phyloP scores from a whole-genome alignment of 2,329 filamentous ascomycete species.

The Epichloe coenophiala region DNA sequence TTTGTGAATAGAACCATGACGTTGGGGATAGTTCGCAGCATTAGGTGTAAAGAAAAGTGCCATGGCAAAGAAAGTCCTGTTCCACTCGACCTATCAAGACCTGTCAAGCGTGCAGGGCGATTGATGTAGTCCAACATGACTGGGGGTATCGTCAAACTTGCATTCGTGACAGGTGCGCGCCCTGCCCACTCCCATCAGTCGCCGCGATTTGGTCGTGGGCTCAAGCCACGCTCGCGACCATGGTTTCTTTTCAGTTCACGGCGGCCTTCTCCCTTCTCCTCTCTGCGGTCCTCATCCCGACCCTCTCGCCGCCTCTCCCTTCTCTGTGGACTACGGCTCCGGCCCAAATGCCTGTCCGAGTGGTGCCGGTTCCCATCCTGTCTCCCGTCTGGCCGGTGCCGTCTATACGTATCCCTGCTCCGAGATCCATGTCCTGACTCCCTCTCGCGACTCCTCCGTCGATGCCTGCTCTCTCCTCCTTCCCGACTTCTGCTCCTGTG shows the following conservation, averaged over 20 bases:
- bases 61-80: no score
- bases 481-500: slow-evolving; percentile 22
- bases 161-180: neutral
- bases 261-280: slow-evolving; percentile 10
- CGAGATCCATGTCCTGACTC: slow-evolving; percentile 6
- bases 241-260: slow-evolving; percentile 10
- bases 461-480: slow-evolving; percentile 15
- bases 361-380: slow-evolving; percentile 4
- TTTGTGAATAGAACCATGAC: no score
- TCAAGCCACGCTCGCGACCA: slow-evolving; percentile 5
- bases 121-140: neutral
- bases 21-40: no score
- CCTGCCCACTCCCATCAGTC: neutral
- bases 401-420: slow-evolving; percentile 7
- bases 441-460: slow-evolving; percentile 13
- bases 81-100: no score
- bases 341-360: slow-evolving; percentile 1
- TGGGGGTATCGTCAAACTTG: neutral
- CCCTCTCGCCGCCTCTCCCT: slow-evolving; percentile 12
- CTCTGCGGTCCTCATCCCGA: neutral
- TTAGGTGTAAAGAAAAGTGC: neutral
- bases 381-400: neutral
- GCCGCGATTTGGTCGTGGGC: neutral
- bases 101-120: no score
- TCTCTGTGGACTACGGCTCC: slow-evolving; percentile 3